Conservation (phyloP, 805 yeast species). For the Kodamaea jinghongensis region DNA sequence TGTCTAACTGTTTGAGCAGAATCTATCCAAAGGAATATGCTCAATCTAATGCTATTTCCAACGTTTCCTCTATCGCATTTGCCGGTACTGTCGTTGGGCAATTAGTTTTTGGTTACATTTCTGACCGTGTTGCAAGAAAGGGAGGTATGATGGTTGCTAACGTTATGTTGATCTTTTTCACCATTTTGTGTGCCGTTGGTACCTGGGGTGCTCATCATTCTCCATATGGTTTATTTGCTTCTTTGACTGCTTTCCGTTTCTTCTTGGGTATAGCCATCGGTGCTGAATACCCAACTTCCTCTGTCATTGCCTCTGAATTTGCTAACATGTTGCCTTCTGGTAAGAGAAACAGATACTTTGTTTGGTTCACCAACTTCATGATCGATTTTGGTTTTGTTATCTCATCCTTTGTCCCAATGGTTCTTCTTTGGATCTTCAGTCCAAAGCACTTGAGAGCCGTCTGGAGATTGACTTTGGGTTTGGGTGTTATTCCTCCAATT, state of each 20-base stretch:
- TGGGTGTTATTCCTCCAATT: slow-evolving; percentile 86
- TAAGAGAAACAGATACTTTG: slow-evolving; percentile 80
- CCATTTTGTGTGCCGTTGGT: slow-evolving; percentile 58
- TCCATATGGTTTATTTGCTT: slow-evolving; percentile 74
- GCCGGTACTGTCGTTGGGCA: slow-evolving; percentile 91
- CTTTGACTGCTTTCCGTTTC: slow-evolving; percentile 79
- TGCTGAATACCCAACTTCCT: slow-evolving; percentile 90
- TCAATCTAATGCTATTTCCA: slow-evolving; percentile 65
- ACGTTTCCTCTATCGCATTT: slow-evolving; percentile 82
- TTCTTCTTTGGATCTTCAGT: slow-evolving; percentile 77
- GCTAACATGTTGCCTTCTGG: slow-evolving; percentile 73
- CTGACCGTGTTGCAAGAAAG: slow-evolving; percentile 79
- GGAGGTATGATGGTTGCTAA: slow-evolving; percentile 80
- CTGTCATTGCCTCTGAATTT: slow-evolving; percentile 91
- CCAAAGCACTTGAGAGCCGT: slow-evolving; percentile 69
- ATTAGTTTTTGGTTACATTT: slow-evolving; percentile 70
- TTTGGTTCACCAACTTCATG: slow-evolving; percentile 83
- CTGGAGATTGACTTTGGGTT: slow-evolving; percentile 86
- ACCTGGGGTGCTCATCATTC: slow-evolving; percentile 75
- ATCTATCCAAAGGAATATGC: slow-evolving; percentile 66
- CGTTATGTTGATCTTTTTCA: slow-evolving; percentile 66
- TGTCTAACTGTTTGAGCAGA: slow-evolving; percentile 60
- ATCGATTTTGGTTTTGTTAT: slow-evolving; percentile 85
- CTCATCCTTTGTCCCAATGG: slow-evolving; percentile 80
- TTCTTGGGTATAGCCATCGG: slow-evolving; percentile 90